phyloP scores from a whole-genome alignment of 371 early-diverging fungal genomes.

The Mortierella sp. region DNA sequence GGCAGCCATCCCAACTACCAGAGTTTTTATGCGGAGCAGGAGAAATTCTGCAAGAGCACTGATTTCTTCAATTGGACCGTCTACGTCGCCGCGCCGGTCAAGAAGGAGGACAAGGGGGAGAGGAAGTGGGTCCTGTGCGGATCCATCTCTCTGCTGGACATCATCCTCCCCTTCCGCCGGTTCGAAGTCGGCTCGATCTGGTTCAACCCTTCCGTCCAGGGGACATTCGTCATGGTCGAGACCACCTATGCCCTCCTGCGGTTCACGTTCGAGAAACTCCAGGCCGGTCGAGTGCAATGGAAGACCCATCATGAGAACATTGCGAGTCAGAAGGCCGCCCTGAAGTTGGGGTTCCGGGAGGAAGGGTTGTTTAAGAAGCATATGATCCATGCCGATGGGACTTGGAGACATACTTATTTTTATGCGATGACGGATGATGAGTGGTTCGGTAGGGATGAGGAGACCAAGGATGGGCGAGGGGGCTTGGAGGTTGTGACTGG shows the following conservation, averaged over 20 bases:
- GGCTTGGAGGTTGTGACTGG: constrained; percentile 20
- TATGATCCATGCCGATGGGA: constrained; percentile 47
- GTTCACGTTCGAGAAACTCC: constrained; percentile 40
- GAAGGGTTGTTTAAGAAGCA: constrained; percentile 64
- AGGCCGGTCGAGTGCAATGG: constrained; percentile 55
- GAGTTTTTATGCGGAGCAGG: constrained; percentile 24
- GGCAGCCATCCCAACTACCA: constrained; percentile 26
- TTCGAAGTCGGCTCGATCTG: constrained; percentile 45
- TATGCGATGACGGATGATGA: constrained; percentile 57
- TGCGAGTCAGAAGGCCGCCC: constrained; percentile 62
- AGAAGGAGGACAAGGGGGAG: background rate
- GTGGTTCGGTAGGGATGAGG: constrained; percentile 37
- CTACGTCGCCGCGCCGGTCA: constrained; percentile 21
- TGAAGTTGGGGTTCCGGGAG: constrained; percentile 59
- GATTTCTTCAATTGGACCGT: constrained; percentile 34
- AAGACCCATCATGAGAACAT: constrained; percentile 61
- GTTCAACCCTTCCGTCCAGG: constrained; percentile 48
- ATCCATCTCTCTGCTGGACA: constrained; percentile 40
- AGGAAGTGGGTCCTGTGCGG: constrained; percentile 48
- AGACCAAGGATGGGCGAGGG: constrained; percentile 18
- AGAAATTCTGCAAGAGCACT: background rate
- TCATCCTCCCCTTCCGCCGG: constrained; percentile 21
- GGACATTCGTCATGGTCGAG: constrained; percentile 49
- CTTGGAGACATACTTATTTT: constrained; percentile 34
- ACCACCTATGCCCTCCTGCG: constrained; percentile 38